phyloP scores from a whole-genome alignment of 2,329 filamentous ascomycete genomes.

The Myotisia sp. region DNA sequence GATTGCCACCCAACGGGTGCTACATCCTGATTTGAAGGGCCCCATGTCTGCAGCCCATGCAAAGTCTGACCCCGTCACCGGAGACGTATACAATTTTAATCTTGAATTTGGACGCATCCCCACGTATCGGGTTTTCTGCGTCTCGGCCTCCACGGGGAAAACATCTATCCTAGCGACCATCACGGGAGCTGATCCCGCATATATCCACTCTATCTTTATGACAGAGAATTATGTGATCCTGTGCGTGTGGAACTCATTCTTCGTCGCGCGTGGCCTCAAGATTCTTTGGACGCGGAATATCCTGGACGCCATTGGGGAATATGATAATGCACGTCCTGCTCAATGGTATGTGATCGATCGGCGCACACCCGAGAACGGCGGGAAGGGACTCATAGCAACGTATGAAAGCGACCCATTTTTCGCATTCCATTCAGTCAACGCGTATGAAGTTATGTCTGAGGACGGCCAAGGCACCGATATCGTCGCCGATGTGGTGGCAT shows the following conservation, averaged over 20 bases:
- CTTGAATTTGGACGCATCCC: slow-evolving; percentile 45
- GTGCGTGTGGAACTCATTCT: slow-evolving; percentile 55
- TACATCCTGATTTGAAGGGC: slow-evolving; percentile 57
- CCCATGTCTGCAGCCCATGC: slow-evolving; percentile 57
- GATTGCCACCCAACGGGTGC: slow-evolving; percentile 41
- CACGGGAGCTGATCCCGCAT: slow-evolving; percentile 42
- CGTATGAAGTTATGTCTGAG: slow-evolving; percentile 48
- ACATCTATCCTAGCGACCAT: slow-evolving; percentile 61
- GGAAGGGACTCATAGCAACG: slow-evolving; percentile 51
- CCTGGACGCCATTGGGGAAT: slow-evolving; percentile 51
- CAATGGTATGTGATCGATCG: slow-evolving; percentile 67
- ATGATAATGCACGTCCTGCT: slow-evolving; percentile 42
- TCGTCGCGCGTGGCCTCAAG: slow-evolving; percentile 42
- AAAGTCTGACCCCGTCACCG: slow-evolving; percentile 54
- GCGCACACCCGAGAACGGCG: slow-evolving; percentile 24
- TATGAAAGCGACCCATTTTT: slow-evolving; percentile 58
- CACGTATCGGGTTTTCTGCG: slow-evolving; percentile 56
- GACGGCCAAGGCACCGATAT: slow-evolving; percentile 36
- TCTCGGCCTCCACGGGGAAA: slow-evolving; percentile 46
- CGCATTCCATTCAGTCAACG: slow-evolving; percentile 67
- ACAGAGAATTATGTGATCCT: slow-evolving; percentile 57
- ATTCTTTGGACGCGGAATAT: slow-evolving; percentile 54
- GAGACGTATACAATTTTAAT: slow-evolving; percentile 72
- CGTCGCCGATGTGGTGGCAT: slow-evolving; percentile 51
- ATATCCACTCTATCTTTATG: slow-evolving; percentile 72